These are phyloP conservation scores for Dionaea muscipula DNA, from an alignment of 179 eudicot genomes.

Conservation along the genomic window DNA sequence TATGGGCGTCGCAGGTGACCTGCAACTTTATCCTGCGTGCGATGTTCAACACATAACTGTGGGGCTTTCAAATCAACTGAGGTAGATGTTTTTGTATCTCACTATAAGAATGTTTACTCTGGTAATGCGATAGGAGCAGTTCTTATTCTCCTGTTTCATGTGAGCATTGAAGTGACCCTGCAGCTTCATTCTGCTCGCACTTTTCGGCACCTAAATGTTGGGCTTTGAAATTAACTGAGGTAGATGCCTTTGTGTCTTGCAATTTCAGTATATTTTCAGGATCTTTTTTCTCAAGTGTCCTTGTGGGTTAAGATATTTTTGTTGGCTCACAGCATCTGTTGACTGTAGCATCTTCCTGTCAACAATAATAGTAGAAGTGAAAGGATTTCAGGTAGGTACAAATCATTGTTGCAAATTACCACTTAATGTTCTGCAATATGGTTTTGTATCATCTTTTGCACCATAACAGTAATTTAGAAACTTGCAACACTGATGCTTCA, in stretches of 20 bases:
- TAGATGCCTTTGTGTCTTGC: constrained; percentile 35
- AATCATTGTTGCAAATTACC: constrained; percentile 11
- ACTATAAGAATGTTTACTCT: too few species aligned
- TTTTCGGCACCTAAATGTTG: constrained; percentile 24
- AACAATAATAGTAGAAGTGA: constrained; percentile 42
- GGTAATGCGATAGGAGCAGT: constrained; percentile 49
- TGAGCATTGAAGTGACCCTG: constrained; percentile 39
- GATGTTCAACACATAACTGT: constrained; percentile 22
- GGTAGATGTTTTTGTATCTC: constrained; percentile 64
- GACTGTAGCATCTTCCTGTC: constrained; percentile 24
- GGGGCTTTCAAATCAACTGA: constrained; percentile 35
- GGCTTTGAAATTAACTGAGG: constrained; percentile 46
- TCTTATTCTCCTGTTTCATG: constrained; percentile 57
- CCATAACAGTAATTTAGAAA: neutral
- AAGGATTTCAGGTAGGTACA: constrained; percentile 74
- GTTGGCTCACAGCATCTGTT: constrained; percentile 31
- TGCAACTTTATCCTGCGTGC: constrained; percentile 23
- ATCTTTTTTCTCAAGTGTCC: constrained; percentile 14
- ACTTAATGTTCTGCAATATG: constrained; percentile 17
- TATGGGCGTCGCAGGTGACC: constrained; percentile 44
- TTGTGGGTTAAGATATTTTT: constrained; percentile 25
- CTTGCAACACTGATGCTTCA: neutral
- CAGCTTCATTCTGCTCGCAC: constrained; percentile 22
- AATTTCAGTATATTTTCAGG: constrained; percentile 15
- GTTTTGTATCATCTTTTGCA: constrained; percentile 9